These are phyloP conservation scores for Sindora glabra DNA, from an alignment of 306 rosid species.

Conservation along the genomic window DNA sequence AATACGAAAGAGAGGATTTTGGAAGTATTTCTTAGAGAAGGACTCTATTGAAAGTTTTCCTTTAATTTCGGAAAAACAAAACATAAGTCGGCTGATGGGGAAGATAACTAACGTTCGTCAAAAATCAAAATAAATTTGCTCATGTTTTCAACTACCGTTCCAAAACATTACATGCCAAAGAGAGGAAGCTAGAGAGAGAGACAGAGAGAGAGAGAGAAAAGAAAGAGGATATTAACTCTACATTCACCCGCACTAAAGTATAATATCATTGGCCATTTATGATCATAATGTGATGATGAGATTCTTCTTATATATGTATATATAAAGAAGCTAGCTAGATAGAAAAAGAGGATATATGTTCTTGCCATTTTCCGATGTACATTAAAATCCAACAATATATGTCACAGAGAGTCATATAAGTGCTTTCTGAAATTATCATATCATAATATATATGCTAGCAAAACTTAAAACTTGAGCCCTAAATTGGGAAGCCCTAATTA, in stretches of 20 bases:
- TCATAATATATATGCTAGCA: background rate
- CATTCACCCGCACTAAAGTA: no score
- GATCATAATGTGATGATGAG: no score
- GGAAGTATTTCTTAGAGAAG: no score
- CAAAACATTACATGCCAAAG: no score
- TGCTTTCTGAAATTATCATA: background rate
- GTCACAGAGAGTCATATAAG: background rate
- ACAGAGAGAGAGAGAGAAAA: background rate
- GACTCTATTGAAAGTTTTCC: no score
- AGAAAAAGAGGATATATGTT: background rate
- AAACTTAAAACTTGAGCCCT: conserved; percentile 10
- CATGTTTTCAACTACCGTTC: background rate
- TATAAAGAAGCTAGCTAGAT: background rate
- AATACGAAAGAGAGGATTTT: no score
- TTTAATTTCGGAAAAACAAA: no score
- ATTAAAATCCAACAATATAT: background rate
- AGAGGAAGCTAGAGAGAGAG: background rate
- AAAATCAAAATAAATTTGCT: background rate
- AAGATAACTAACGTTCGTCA: no score
- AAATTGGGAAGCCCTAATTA: background rate
- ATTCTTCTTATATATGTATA: background rate
- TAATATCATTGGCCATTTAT: no score
- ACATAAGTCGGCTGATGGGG: no score
- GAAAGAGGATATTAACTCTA: background rate
- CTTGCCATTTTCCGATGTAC: conserved; percentile 13